Base-by-base conservation (phyloP, 192 early-diverging fungal species). In the Spinellus fusiger region DNA sequence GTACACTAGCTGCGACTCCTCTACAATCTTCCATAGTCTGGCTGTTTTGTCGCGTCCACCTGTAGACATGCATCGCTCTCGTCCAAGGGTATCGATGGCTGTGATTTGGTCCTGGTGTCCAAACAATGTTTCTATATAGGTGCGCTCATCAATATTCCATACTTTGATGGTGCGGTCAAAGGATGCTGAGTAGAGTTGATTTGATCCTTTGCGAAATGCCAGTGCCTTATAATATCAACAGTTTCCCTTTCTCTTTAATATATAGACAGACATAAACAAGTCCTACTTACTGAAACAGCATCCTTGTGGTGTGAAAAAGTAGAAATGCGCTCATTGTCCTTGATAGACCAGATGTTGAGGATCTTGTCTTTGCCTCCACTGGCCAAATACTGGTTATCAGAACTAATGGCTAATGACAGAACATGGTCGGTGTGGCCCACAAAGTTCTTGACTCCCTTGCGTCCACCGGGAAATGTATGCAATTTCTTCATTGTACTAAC, bases 71-170 rank as follows among this genome's bases (percentile, higher is more conserved):
- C 95, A 97, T 25, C 92, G 84, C 70, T 98, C 97, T 35, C 86
- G 78, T n/a, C 80, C 76, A 71, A 98, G 71, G 26, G 89, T 82
- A 68, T 89, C 90, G 2, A 99, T 84, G n/a, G 71, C 64, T 0
- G 86, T 82, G 54, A 96, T 88, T 31, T 76, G 70, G 72, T 99
- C 97, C 73, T 98, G 97, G 69, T 99, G 97, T 27, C 97, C 97
- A 82, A 95, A 98, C 12, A 98, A 65, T 28, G 96, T 98, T 63
- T 98, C 96, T 63, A 99, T 85, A 74, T 98, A 99, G 13, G 82
- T 73, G 59, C 88, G 65, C 64, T 94, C 92, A 64, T 92, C 92
- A 15, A 93, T 80, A 69, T 99, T 95, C 95, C 95, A 99, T 31
- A 98, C 53, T 70, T 99, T 99, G 68, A 99, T 84, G 38, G 93